Evolutionary conservation across 306 rosid species (phyloP).

Genomic region (Oxytropis ochrocephala): DNA sequence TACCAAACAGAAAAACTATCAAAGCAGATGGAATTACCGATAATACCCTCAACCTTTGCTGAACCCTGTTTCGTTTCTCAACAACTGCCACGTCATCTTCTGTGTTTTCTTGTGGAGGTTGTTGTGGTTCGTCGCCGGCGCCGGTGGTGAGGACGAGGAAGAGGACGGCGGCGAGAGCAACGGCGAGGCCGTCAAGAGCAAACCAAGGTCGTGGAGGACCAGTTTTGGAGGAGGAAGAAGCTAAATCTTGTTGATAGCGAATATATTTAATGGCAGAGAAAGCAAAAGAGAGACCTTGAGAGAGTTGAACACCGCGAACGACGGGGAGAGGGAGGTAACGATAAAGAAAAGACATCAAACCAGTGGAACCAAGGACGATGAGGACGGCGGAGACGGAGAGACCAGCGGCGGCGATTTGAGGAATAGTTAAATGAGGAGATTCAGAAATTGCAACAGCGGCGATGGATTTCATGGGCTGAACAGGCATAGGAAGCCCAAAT

Average conservation of each 20-base stretch:
- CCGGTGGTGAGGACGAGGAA: constrained; percentile 65
- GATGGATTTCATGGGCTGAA: constrained; percentile 92
- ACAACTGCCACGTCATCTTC: neutral
- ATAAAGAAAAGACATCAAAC: constrained; percentile 75
- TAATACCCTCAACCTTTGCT: constrained; percentile 26
- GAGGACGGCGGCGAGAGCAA: constrained; percentile 41
- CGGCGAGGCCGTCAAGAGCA: constrained; percentile 49
- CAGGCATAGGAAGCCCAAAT: constrained; percentile 88
- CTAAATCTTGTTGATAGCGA: constrained; percentile 44
- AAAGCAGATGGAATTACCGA: constrained; percentile 59
- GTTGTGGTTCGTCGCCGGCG: constrained; percentile 37
- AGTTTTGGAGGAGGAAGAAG: constrained; percentile 34
- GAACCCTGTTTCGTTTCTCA: neutral
- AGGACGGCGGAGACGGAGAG: constrained; percentile 73
- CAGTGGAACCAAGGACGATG: constrained; percentile 53
- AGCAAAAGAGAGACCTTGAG: constrained; percentile 75
- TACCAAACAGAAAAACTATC: constrained; percentile 49
- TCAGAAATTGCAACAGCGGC: constrained; percentile 81
- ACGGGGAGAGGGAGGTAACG: constrained; percentile 77
- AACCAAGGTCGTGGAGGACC: constrained; percentile 54
- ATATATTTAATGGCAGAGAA: constrained; percentile 72
- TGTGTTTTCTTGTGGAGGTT: neutral
- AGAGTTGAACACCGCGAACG: constrained; percentile 84
- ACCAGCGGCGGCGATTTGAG: constrained; percentile 75
- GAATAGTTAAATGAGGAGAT: constrained; percentile 54